Evolutionary conservation across 768 basidiomycete species (phyloP).

Genomic region (Boletellus ananiceps): DNA sequence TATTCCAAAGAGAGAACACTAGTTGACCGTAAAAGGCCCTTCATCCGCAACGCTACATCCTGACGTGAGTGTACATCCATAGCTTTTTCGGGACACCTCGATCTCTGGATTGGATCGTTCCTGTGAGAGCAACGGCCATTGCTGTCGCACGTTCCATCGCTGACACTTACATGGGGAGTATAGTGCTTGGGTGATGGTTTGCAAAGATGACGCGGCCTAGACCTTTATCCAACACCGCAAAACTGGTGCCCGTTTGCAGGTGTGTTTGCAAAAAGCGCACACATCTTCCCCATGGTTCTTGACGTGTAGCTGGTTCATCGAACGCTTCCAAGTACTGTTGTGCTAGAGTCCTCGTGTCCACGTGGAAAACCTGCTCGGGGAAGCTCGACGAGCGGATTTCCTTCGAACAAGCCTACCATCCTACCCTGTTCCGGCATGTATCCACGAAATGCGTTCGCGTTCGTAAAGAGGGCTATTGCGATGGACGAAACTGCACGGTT

Average conservation of each 20-base stretch:
- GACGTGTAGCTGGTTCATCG: slow-evolving; percentile 52
- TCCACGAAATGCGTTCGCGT: slow-evolving; percentile 63
- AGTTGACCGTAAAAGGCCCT: slow-evolving; percentile 59
- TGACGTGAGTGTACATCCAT: slow-evolving; percentile 52
- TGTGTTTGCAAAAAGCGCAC: not conserved
- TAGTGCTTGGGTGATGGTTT: slow-evolving; percentile 46
- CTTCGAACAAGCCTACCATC: not conserved
- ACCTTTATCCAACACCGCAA: slow-evolving; percentile 12
- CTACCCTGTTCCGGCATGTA: slow-evolving; percentile 34
- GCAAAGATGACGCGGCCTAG: slow-evolving; percentile 44
- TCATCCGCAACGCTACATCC: slow-evolving; percentile 50
- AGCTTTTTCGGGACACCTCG: slow-evolving; percentile 51
- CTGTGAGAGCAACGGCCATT: slow-evolving; percentile 61
- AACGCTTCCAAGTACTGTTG: slow-evolving; percentile 43
- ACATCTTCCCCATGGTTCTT: slow-evolving; percentile 38
- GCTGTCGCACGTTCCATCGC: slow-evolving; percentile 66
- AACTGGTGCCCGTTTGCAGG: slow-evolving; percentile 21
- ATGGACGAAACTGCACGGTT: not conserved
- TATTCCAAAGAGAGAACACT: slow-evolving; percentile 3
- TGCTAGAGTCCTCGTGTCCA: slow-evolving; percentile 38
- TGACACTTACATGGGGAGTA: slow-evolving; percentile 50
- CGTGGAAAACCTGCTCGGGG: slow-evolving; percentile 24
- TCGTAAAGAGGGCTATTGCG: slow-evolving; percentile 57
- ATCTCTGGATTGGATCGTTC: slow-evolving; percentile 51
- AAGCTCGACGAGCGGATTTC: not conserved